Conservation (phyloP, 768 basidiomycete genomes). For the Sarcomyxa edulis region DNA sequence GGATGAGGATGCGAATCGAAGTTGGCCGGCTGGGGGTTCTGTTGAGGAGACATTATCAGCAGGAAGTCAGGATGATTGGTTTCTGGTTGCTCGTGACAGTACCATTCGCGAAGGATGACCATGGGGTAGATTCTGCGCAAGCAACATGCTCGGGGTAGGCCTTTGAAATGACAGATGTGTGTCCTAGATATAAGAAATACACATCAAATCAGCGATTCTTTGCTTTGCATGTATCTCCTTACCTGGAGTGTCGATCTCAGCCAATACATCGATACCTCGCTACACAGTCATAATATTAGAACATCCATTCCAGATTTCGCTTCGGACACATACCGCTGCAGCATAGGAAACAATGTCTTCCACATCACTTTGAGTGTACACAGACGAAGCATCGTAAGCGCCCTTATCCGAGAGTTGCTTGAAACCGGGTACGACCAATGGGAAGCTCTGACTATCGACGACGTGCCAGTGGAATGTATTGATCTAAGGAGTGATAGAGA, state of each 20-base stretch:
- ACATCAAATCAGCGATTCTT: constrained; percentile 55
- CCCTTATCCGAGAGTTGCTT: constrained; percentile 56
- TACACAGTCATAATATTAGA: constrained; percentile 12
- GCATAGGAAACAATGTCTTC: constrained; percentile 62
- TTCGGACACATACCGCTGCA: constrained; percentile 45
- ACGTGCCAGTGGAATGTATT: constrained; percentile 86
- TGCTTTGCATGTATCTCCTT: constrained; percentile 25
- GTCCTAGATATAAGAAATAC: too few relatives aligned
- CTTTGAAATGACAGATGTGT: constrained; percentile 59
- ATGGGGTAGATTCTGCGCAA: constrained; percentile 52
- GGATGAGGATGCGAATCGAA: constrained; percentile 60
- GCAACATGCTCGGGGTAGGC: constrained; percentile 75
- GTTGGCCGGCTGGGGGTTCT: constrained; percentile 82
- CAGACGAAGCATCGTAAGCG: constrained; percentile 53
- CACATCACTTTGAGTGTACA: constrained; percentile 56
- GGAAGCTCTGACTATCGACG: constrained; percentile 79
- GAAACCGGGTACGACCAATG: constrained; percentile 57
- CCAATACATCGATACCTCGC: constrained; percentile 72
- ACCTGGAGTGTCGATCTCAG: constrained; percentile 26
- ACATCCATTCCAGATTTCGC: constrained; percentile 4
- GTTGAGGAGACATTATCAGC: background rate
- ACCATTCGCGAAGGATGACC: constrained; percentile 54
- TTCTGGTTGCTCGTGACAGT: too few relatives aligned
- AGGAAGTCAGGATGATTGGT: too few relatives aligned
- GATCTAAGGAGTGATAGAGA: constrained; percentile 44